Evolutionary conservation across 2,329 filamentous ascomycete genomes (phyloP), one percentile per base, ranked within the genome.

Genomic region (Cordyceps javanica): DNA sequence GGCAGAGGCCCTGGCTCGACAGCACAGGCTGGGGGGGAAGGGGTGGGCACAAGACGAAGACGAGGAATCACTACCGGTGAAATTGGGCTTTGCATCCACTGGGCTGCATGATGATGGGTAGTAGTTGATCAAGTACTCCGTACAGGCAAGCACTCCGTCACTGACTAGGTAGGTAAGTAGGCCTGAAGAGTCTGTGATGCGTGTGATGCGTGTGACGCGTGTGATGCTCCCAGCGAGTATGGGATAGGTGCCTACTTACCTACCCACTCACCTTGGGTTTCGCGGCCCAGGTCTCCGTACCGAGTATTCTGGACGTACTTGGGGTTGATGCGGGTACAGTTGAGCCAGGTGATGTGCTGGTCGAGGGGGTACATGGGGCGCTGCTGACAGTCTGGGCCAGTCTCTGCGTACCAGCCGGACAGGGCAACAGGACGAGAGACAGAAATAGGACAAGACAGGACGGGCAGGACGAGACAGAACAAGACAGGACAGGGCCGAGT

Each of bases 361-460:
- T 45, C 51, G 21, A 44, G 39, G 51, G 38, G 11, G 28, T 54
- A 54, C 51, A 54, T 54, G 51, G 51, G 51, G 30, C 41, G 34
- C 34, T 45, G 51, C 51, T 54, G 39, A 54, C 51, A 54, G 41
- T 45, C 41, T 54, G 39, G 41, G 39, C 51, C 51, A 54, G 28
- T 45, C 39, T 52, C 10, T 19, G 28, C 3, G 50, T 53, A 53
- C 50, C 50, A 23, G 26, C 9, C 13, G 14, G n/a, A 42, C 51
- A 53, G 44, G n/a, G 19, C 3, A 16, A 44, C 38, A 21, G 38
- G 9, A 41, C 7, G n/a, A 6, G 38, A 41, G 38, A 9, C n/a
- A 6, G 11, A 11, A 11, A 11, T 6, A 32, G 30, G 30, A 32
- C 30, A 32, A 32, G 34, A 42, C 21, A 42, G 39, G 6, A 42